These are phyloP conservation scores for Colletotrichum siamense DNA, from an alignment of 2,329 filamentous ascomycete genomes.

Conservation along the genomic window DNA sequence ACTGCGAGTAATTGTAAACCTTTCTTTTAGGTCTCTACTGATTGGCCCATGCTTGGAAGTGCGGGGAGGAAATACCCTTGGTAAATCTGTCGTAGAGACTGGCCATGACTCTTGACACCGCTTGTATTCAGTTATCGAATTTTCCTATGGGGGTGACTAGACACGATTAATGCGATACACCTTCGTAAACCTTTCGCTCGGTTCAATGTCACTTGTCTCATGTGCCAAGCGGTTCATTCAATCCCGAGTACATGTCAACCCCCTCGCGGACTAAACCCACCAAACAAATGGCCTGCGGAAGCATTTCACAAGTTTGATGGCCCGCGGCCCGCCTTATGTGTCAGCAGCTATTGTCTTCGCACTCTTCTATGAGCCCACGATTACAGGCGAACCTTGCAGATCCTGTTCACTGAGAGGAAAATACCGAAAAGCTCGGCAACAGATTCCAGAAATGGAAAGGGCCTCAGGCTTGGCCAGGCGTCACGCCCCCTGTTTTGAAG, in stretches of 20 bases:
- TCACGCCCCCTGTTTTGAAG: neutral
- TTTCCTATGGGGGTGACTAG: too few species aligned
- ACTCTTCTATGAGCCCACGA: neutral
- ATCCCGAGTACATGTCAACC: neutral
- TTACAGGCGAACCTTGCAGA: neutral
- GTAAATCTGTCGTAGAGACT: neutral
- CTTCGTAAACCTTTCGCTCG: neutral
- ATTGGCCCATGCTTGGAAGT: neutral
- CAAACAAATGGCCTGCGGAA: neutral
- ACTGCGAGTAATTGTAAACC: neutral
- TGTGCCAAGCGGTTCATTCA: neutral
- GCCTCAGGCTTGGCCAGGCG: neutral
- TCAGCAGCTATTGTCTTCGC: neutral
- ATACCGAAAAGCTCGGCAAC: neutral
- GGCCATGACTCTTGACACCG: neutral
- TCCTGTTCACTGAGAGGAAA: neutral
- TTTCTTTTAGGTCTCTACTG: neutral
- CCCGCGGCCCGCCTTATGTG: neutral
- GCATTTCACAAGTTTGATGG: neutral
- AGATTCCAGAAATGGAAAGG: neutral
- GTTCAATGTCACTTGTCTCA: neutral
- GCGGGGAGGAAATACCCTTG: neutral
- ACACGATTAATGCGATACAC: neutral
- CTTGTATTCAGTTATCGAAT: neutral
- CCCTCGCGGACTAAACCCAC: neutral